Conservation (phyloP, 129 eudicot species). For the Flaveria bidentis region DNA sequence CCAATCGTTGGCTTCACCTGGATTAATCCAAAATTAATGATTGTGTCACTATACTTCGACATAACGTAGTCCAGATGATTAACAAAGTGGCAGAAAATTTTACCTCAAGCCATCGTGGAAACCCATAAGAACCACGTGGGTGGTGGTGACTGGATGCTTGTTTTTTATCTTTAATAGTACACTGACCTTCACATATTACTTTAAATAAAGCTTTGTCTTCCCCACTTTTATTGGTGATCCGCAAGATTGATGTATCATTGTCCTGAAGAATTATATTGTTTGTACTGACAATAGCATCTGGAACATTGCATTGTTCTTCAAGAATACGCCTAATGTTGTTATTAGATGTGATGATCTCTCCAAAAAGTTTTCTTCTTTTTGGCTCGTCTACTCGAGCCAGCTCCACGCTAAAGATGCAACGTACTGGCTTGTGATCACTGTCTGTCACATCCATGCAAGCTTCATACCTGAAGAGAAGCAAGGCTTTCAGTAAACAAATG, state of each 20-base stretch:
- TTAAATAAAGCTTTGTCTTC: slow-evolving; percentile 60
- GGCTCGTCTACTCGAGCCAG: slow-evolving; percentile 92
- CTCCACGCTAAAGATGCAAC: slow-evolving; percentile 79
- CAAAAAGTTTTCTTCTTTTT: slow-evolving; percentile 74
- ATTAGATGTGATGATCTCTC: slow-evolving; percentile 69
- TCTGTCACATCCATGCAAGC: slow-evolving; percentile 99
- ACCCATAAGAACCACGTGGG: slow-evolving; percentile 83
- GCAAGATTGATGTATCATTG: slow-evolving; percentile 67
- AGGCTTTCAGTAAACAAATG: slow-evolving; percentile 14
- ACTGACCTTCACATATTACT: slow-evolving; percentile 79
- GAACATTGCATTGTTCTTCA: slow-evolving; percentile 57
- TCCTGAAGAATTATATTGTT: slow-evolving; percentile 92
- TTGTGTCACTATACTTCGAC: neutral
- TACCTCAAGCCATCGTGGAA: slow-evolving; percentile 98
- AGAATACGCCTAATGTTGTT: slow-evolving; percentile 56
- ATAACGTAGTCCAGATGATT: neutral
- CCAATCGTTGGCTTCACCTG: slow-evolving; percentile 88
- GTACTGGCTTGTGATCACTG: slow-evolving; percentile 98
- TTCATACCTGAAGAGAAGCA: slow-evolving; percentile 61
- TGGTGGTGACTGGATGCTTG: slow-evolving; percentile 61
- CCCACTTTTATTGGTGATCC: slow-evolving; percentile 78
- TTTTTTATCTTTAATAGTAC: slow-evolving; percentile 65
- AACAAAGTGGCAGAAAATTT: slow-evolving; percentile 1
- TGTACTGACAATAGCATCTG: slow-evolving; percentile 83
- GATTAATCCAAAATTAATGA: slow-evolving; percentile 17